These are phyloP conservation scores for Juglanconis oblonga DNA, from an alignment of 2,329 filamentous ascomycete genomes.

Conservation along the genomic window DNA sequence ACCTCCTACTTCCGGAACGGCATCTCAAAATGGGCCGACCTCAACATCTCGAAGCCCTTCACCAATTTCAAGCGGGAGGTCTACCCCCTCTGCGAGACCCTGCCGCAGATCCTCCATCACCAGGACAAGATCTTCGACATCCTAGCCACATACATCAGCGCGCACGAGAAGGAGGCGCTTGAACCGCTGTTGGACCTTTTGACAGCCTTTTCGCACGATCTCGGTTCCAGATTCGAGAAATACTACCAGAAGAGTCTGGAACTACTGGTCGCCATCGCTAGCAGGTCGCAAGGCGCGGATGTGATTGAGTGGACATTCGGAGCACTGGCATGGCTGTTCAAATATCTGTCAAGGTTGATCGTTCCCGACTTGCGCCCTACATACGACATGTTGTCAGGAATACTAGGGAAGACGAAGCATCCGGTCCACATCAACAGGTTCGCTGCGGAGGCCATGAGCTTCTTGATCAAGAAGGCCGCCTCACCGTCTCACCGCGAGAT, in stretches of 20 bases:
- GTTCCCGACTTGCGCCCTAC: conserved; percentile 83
- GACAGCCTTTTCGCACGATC: conserved; percentile 90
- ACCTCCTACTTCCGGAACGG: conserved; percentile 86
- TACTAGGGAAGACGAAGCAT: conserved; percentile 78
- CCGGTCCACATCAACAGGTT: conserved; percentile 88
- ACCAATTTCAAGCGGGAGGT: conserved; percentile 73
- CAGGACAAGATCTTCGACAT: conserved; percentile 79
- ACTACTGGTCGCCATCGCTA: conserved; percentile 74
- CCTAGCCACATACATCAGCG: conserved; percentile 72
- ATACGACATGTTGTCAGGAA: conserved; percentile 76
- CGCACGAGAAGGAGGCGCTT: conserved; percentile 73
- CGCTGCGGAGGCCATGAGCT: conserved; percentile 91
- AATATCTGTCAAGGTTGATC: conserved; percentile 86
- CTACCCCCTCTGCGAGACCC: conserved; percentile 76
- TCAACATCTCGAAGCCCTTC: conserved; percentile 84
- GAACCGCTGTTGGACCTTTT: conserved; percentile 87
- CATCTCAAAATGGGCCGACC: conserved; percentile 83
- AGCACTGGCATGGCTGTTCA: conserved; percentile 92
- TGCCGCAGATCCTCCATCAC: conserved; percentile 89
- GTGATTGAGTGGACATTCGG: conserved; percentile 99
- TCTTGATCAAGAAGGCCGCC: conserved; percentile 85
- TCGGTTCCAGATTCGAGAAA: conserved; percentile 83
- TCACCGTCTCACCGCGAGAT: conserved; percentile 72
- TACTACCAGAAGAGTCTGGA: conserved; percentile 75
- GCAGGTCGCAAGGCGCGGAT: conserved; percentile 72